Evolutionary conservation across 2,329 filamentous ascomycete species (phyloP).

Genomic region (Cercospora beticola): DNA sequence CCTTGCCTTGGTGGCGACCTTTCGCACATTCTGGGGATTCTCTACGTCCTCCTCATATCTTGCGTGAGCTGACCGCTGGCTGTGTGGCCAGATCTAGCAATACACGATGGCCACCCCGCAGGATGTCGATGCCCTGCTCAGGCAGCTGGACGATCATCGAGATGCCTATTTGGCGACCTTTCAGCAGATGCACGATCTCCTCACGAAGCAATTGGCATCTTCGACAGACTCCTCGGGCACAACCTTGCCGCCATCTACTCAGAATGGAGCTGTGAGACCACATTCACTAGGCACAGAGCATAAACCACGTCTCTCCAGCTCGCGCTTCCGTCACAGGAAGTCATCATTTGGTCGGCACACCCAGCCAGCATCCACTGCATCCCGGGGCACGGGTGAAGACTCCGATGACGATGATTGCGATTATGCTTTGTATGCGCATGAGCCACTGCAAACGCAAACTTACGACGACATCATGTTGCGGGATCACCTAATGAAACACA

Average conservation of each 20-base stretch:
- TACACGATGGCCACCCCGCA: not conserved
- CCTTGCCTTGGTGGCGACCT: not conserved
- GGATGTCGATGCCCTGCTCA: conserved; percentile 17
- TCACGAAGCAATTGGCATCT: conserved; percentile 18
- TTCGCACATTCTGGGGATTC: not conserved
- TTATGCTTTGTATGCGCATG: conserved; percentile 43
- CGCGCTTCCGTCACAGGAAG: conserved; percentile 14
- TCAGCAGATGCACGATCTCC: conserved; percentile 22
- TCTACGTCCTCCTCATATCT: not conserved
- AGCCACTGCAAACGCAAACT: conserved; percentile 40
- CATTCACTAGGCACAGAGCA: conserved; percentile 7
- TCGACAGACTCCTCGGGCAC: conserved; percentile 1
- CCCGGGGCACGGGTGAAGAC: conserved; percentile 35
- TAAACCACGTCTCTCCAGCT: conserved; percentile 14
- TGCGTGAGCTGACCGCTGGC: not conserved
- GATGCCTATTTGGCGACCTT: conserved; percentile 27
- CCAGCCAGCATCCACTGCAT: conserved; percentile 23
- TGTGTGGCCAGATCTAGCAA: not conserved
- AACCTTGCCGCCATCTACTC: not conserved
- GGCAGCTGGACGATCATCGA: conserved; percentile 25
- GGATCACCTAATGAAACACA: conserved; percentile 46
- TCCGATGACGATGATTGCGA: conserved; percentile 42
- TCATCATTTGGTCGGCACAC: conserved; percentile 17
- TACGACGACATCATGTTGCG: conserved; percentile 48
- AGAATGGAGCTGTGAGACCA: not conserved